These are phyloP conservation scores for Andrographis paniculata DNA, from an alignment of 305 asterid species.

Conservation along the genomic window DNA sequence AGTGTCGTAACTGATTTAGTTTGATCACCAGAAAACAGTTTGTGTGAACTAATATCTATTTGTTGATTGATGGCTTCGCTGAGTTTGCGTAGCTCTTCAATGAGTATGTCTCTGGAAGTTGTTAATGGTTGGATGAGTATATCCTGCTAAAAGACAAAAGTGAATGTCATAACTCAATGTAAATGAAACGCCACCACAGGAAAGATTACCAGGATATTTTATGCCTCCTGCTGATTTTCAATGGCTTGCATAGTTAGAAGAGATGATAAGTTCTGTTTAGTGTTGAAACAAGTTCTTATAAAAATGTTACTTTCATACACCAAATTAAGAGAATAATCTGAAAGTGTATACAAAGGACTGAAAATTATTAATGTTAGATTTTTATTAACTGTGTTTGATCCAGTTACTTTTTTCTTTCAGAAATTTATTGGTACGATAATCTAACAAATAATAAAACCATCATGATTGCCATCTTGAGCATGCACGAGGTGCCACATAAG, in stretches of 20 bases:
- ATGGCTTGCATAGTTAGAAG: neutral
- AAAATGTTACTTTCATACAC: neutral
- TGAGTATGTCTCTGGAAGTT: conserved; percentile 62
- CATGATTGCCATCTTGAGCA: no score
- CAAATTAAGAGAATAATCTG: neutral
- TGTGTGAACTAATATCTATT: conserved; percentile 42
- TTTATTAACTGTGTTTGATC: neutral
- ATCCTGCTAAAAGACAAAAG: conserved; percentile 34
- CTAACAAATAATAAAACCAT: no score
- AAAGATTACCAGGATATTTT: neutral
- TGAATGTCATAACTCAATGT: neutral
- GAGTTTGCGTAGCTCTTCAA: conserved; percentile 65
- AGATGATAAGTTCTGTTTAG: neutral
- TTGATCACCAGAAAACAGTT: conserved; percentile 31
- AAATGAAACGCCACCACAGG: neutral
- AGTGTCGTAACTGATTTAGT: conserved; percentile 10
- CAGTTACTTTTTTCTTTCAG: neutral
- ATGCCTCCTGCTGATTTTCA: neutral
- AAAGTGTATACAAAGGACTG: neutral
- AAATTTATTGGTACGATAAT: no score
- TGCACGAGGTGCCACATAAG: neutral
- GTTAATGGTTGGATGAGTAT: conserved; percentile 59
- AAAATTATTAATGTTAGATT: no score
- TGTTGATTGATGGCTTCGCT: conserved; percentile 72
- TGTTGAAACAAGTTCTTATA: neutral